Evolutionary conservation across 805 yeast genomes (phyloP).

Genomic region (Priceomyces castillae): DNA sequence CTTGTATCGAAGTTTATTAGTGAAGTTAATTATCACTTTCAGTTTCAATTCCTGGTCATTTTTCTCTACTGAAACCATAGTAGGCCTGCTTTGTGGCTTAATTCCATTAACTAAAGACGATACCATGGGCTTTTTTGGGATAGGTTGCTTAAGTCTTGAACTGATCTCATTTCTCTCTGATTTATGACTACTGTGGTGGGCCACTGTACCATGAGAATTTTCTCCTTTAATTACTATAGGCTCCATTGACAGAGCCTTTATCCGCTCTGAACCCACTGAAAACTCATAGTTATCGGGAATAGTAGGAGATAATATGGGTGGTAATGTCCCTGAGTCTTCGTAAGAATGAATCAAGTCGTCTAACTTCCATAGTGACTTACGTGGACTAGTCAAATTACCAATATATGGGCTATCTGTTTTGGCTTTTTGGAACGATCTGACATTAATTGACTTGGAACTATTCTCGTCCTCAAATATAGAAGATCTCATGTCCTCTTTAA

Average conservation of each 20-base stretch:
- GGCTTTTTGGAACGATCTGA: conserved; percentile 8
- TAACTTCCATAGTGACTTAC: conserved; percentile 31
- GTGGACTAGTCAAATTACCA: conserved; percentile 1
- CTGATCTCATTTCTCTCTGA: background rate
- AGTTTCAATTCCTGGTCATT: conserved; percentile 19
- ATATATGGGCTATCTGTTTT: conserved; percentile 19
- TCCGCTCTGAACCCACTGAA: background rate
- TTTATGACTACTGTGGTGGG: background rate
- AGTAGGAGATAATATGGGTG: conserved; percentile 40
- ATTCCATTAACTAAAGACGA: background rate
- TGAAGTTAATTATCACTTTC: conserved; percentile 23
- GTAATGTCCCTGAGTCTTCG: conserved; percentile 31
- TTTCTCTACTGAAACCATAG: background rate
- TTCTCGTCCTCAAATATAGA: conserved; percentile 26
- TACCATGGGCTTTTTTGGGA: background rate
- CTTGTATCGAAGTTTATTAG: conserved; percentile 16
- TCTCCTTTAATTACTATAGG: background rate
- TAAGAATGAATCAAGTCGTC: conserved; percentile 38
- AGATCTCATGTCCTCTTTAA: conserved; percentile 23
- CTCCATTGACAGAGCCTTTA: too few species aligned
- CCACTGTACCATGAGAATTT: background rate
- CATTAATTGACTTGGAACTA: conserved; percentile 4
- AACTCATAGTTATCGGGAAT: conserved; percentile 21
- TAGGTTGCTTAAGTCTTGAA: background rate
- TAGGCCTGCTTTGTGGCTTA: background rate